These are phyloP conservation scores for Fusarium scirpi DNA, from an alignment of 2,329 filamentous ascomycete species.

Conservation along the genomic window DNA sequence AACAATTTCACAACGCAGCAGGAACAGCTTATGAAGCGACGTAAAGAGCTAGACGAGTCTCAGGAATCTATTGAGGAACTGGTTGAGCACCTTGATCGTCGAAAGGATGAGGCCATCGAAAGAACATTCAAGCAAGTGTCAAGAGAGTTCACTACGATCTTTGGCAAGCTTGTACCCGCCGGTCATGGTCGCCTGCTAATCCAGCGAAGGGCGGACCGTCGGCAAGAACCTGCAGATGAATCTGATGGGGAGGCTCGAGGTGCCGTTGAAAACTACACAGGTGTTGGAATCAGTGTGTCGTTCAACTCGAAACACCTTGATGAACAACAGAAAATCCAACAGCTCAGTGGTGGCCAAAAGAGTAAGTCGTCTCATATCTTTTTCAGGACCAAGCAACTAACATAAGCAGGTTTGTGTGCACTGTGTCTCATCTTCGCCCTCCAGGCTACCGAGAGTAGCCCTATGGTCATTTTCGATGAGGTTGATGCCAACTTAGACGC, in stretches of 20 bases:
- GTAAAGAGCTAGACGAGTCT: constrained; percentile 87
- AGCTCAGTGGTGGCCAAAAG: constrained; percentile 97
- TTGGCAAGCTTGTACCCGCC: constrained; percentile 93
- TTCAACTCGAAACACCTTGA: constrained; percentile 97
- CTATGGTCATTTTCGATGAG: constrained; percentile 99
- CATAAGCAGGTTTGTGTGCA: constrained; percentile 80
- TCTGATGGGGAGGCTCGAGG: constrained; percentile 77
- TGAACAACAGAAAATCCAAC: constrained; percentile 97
- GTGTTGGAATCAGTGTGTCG: constrained; percentile 95
- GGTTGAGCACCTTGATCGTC: constrained; percentile 90
- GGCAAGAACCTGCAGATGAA: constrained; percentile 65
- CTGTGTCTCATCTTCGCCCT: constrained; percentile 99
- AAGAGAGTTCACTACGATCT: constrained; percentile 90
- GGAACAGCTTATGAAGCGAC: constrained; percentile 84
- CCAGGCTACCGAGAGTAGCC: constrained; percentile 95
- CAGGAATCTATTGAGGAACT: constrained; percentile 91
- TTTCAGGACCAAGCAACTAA: constrained; percentile 1
- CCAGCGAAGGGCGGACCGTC: constrained; percentile 85
- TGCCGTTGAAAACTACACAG: constrained; percentile 92
- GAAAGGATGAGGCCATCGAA: constrained; percentile 98
- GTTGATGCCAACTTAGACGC: constrained; percentile 98
- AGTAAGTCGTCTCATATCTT: constrained; percentile 68
- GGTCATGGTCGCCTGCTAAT: constrained; percentile 93
- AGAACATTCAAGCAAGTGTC: constrained; percentile 99
- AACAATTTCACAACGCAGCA: constrained; percentile 95